A percentile compares a stretch with the other conserved stretches of the same genome.
These are phyloP conservation scores for Neurospora sp. DNA, from an alignment of 495 filamentous ascomycete genomes.

Conservation along the genomic window DNA sequence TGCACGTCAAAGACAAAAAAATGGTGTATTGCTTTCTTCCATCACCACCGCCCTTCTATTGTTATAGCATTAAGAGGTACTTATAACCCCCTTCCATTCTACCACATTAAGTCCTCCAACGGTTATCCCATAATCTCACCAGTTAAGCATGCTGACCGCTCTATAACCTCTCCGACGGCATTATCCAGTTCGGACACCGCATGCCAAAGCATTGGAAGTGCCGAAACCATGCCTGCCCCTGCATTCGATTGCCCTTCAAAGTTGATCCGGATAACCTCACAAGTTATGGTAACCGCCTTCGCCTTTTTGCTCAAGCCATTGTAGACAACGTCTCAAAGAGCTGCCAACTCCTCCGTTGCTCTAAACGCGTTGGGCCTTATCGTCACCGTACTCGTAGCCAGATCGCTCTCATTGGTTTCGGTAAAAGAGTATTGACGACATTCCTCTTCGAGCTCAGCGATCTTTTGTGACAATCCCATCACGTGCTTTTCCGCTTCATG, in stretches of 20 bases:
- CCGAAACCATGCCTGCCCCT: background rate
- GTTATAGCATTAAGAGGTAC: background rate
- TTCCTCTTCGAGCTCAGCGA: background rate
- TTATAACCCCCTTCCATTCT: background rate
- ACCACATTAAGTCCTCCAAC: background rate
- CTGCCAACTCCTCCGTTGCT: background rate
- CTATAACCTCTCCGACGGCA: background rate
- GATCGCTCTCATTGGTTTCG: background rate
- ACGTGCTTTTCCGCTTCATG: background rate
- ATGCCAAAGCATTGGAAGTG: background rate
- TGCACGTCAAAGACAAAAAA: no score
- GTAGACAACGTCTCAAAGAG: background rate
- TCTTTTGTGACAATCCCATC: background rate
- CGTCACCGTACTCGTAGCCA: background rate
- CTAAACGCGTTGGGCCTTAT: background rate
- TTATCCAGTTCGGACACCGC: background rate
- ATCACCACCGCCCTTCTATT: background rate
- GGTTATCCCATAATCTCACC: background rate
- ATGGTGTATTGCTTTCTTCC: no score
- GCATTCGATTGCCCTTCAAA: background rate
- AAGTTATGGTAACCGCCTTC: background rate
- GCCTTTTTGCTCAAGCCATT: background rate
- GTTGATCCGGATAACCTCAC: background rate
- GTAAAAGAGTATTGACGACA: background rate
- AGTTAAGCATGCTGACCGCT: background rate